phyloP scores from a whole-genome alignment of 2,329 filamentous ascomycete genomes.

The Talaromyces marneffei region DNA sequence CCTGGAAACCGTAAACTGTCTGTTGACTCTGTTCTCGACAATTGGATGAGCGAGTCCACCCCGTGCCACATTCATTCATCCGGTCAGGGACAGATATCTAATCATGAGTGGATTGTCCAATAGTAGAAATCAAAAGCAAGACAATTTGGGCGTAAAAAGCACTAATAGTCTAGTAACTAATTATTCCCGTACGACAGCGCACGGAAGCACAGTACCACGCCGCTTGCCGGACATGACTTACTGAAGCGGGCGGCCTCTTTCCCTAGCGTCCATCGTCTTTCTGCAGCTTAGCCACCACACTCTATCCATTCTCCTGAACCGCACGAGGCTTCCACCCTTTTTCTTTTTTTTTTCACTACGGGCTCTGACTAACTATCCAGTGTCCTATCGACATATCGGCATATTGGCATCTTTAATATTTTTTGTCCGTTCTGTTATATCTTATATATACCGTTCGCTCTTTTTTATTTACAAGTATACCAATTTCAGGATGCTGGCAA shows the following conservation, averaged over 20 bases:
- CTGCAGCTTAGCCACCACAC: neutral
- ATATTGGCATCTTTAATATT: neutral
- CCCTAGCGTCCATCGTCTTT: neutral
- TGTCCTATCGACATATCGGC: neutral
- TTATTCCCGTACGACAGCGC: neutral
- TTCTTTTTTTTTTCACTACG: neutral
- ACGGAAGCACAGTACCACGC: neutral
- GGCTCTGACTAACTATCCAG: neutral
- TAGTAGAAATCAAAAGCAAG: neutral
- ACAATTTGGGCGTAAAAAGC: neutral
- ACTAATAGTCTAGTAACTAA: neutral
- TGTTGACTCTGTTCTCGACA: no score
- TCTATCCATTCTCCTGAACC: slow-evolving; percentile 6
- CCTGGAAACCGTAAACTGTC: no score
- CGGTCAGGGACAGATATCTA: no score
- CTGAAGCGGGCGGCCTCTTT: slow-evolving; percentile 3
- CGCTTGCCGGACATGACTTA: neutral
- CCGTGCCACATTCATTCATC: no score
- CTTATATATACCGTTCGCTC: neutral
- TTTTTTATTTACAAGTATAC: neutral
- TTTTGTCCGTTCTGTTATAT: neutral
- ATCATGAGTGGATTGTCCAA: no score
- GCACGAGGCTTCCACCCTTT: neutral
- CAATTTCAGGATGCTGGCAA: slow-evolving; percentile 1
- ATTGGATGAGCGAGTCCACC: no score